A percentile compares a stretch with the other conserved stretches of the same genome.
Conservation (phyloP, 2,329 filamentous ascomycete species). For the Westerdykella ornata region DNA sequence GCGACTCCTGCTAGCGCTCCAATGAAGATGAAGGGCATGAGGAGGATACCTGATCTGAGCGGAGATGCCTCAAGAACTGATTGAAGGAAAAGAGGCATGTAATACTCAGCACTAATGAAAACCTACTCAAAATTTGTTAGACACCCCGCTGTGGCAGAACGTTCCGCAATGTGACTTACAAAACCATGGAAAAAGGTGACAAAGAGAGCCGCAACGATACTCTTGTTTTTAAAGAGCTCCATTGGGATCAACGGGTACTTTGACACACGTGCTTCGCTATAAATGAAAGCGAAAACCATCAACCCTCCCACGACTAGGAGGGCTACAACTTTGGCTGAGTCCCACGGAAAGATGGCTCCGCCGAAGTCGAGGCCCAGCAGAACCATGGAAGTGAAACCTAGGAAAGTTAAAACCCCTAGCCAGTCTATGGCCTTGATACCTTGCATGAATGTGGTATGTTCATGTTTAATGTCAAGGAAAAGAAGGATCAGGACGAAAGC, state of each 20-base stretch:
- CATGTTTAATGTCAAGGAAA: conserved; percentile 51
- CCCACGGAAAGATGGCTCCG: conserved; percentile 49
- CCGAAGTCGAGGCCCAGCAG: conserved; percentile 51
- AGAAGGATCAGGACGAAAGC: conserved; percentile 47
- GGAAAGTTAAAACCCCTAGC: conserved; percentile 48
- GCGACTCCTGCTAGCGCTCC: conserved; percentile 43
- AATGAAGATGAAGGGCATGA: conserved; percentile 52
- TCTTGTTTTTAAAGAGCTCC: conserved; percentile 50
- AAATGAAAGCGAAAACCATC: conserved; percentile 49
- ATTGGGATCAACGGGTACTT: conserved; percentile 63
- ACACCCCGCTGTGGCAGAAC: neutral
- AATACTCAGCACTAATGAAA: conserved; percentile 57
- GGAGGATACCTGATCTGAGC: conserved; percentile 53
- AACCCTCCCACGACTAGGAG: conserved; percentile 48
- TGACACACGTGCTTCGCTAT: conserved; percentile 59
- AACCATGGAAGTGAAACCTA: conserved; percentile 47
- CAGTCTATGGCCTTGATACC: conserved; percentile 51
- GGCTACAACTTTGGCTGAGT: conserved; percentile 49
- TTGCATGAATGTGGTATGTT: conserved; percentile 43
- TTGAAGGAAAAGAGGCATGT: conserved; percentile 68
- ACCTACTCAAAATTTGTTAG: conserved; percentile 8
- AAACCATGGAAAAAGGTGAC: conserved; percentile 46
- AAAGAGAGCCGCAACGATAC: conserved; percentile 53
- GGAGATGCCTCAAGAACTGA: conserved; percentile 57
- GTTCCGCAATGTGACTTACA: conserved; percentile 22